phyloP scores from a whole-genome alignment of 2,329 filamentous ascomycete species.

The Fusarium chlamydosporum region DNA sequence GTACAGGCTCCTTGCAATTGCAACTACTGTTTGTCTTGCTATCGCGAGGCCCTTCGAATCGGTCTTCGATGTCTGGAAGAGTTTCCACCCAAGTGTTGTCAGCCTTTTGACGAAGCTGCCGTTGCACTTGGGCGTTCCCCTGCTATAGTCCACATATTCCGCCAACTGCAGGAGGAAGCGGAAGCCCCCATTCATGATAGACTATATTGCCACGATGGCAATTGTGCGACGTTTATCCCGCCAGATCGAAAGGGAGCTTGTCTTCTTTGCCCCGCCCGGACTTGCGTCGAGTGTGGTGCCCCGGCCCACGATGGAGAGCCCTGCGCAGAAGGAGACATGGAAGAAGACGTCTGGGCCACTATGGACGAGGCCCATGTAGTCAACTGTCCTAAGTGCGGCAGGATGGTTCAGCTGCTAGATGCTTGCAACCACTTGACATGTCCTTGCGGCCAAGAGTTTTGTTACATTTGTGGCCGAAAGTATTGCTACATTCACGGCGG shows the following conservation, averaged over 20 bases:
- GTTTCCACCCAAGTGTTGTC: slow-evolving; percentile 49
- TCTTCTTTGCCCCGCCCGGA: slow-evolving; percentile 23
- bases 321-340: slow-evolving; percentile 25
- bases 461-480: slow-evolving; percentile 60
- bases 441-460: slow-evolving; percentile 63
- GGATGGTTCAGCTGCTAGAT: slow-evolving; percentile 38
- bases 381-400: slow-evolving; percentile 46
- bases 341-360: slow-evolving; percentile 46
- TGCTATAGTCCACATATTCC: slow-evolving; percentile 41
- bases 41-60: slow-evolving; percentile 35
- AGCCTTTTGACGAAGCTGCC: slow-evolving; percentile 29
- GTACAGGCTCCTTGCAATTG: slow-evolving; percentile 35
- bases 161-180: slow-evolving; percentile 38
- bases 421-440: slow-evolving; percentile 56
- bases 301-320: slow-evolving; percentile 21
- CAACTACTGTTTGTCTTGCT: slow-evolving; percentile 43
- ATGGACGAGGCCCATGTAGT: slow-evolving; percentile 47
- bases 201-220: slow-evolving; percentile 44
- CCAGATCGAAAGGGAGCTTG: slow-evolving; percentile 17
- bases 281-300: slow-evolving; percentile 31
- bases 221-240: slow-evolving; percentile 46
- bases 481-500: slow-evolving; percentile 54
- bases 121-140: slow-evolving; percentile 31
- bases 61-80: slow-evolving; percentile 40
- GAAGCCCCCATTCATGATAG: slow-evolving; percentile 13